Evolutionary conservation across 257 asterid genomes (phyloP).

Genomic region (Nemophila menziesii): DNA sequence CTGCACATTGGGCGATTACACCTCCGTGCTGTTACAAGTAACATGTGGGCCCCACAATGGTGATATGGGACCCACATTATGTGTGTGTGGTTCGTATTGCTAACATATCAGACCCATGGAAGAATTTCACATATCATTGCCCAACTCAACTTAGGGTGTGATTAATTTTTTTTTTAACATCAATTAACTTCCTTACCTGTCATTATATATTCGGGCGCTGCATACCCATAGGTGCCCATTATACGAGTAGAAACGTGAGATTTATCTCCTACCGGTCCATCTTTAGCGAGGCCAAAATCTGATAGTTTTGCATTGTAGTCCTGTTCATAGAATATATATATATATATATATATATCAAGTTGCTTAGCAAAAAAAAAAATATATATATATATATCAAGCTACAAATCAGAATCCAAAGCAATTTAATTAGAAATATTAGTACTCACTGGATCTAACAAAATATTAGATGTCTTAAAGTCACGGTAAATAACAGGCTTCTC

Average conservation of each 20-base stretch:
- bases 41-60: too few relatives aligned
- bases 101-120: too few relatives aligned
- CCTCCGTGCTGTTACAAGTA: too few relatives aligned
- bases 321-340: slow-evolving; percentile 20
- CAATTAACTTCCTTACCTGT: slow-evolving; percentile 32
- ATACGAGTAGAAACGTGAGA: slow-evolving; percentile 84
- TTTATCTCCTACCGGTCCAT: slow-evolving; percentile 78
- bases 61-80: too few relatives aligned
- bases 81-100: too few relatives aligned
- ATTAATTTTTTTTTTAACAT: too few relatives aligned
- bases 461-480: slow-evolving; percentile 85
- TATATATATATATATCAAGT: too few relatives aligned
- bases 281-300: slow-evolving; percentile 78
- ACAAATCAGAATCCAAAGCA: neutral
- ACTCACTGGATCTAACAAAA: slow-evolving; percentile 58
- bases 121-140: too few relatives aligned
- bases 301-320: slow-evolving; percentile 72
- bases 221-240: slow-evolving; percentile 77
- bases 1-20: too few relatives aligned
- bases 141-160: too few relatives aligned
- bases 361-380: neutral
- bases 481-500: slow-evolving; percentile 89
- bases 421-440: neutral
- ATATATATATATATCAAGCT: neutral
- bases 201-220: slow-evolving; percentile 72